phyloP scores from a whole-genome alignment of 1,284 basidiomycete genomes.

The Stygiomarasmius scandens region DNA sequence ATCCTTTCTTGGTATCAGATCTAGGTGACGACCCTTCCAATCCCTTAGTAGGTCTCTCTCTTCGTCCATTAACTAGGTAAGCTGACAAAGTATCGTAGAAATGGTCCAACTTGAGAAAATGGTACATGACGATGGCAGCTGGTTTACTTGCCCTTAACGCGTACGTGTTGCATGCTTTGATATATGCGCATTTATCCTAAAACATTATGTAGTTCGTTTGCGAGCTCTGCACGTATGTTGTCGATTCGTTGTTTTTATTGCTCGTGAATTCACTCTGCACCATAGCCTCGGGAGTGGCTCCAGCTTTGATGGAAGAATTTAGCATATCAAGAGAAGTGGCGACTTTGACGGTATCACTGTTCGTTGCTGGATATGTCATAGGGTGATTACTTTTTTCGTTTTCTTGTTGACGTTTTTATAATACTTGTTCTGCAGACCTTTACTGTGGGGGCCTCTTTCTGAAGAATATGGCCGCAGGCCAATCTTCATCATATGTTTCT shows the following conservation, averaged over 20 bases:
- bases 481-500: conserved; percentile 68
- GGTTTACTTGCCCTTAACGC: conserved; percentile 73
- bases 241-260: neutral
- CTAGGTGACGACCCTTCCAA: conserved; percentile 36
- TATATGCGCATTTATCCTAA: neutral
- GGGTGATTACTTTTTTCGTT: conserved; percentile 34
- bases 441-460: conserved; percentile 64
- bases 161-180: conserved; percentile 30
- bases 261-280: neutral
- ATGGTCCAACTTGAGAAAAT: conserved; percentile 39
- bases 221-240: conserved; percentile 54
- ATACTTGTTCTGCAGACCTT: conserved; percentile 39
- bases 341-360: conserved; percentile 52
- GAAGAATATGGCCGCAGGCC: conserved; percentile 49
- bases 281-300: conserved; percentile 49
- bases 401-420: neutral
- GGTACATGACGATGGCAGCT: conserved; percentile 59
- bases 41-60: conserved; percentile 32
- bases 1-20: conserved; percentile 37
- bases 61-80: neutral
- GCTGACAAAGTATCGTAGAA: conserved; percentile 28
- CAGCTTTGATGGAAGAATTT: conserved; percentile 52
- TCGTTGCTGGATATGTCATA: conserved; percentile 59
- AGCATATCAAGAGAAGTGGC: conserved; percentile 56
- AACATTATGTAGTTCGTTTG: conserved; percentile 49